Conservation (phyloP, 352 stramenopile species). For the Pythium monospermum region DNA sequence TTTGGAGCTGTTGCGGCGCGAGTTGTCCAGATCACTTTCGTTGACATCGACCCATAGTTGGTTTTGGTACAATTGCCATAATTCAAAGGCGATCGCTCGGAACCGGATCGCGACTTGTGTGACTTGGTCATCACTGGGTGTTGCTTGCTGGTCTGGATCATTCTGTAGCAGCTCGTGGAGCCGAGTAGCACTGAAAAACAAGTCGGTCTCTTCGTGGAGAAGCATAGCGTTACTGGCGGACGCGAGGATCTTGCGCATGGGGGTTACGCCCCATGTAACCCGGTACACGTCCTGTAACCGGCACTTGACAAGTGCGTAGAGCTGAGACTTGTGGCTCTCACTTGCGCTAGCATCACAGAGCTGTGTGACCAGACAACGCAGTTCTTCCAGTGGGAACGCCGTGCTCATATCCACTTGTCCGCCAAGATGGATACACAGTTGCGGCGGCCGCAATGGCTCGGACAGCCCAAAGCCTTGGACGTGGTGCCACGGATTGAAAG, state of each 20-base stretch:
- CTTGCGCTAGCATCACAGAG: conserved; percentile 13
- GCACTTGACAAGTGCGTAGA: conserved; percentile 24
- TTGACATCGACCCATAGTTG: conserved; percentile 64
- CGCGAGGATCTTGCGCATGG: conserved; percentile 38
- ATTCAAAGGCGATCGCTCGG: conserved; percentile 40
- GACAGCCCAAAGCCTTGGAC: conserved; percentile 46
- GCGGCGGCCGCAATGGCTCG: conserved; percentile 41
- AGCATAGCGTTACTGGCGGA: conserved; percentile 69
- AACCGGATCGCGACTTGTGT: conserved; percentile 25
- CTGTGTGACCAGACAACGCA: conserved; percentile 24
- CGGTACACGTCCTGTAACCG: conserved; percentile 73
- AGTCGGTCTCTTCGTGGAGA: conserved; percentile 43
- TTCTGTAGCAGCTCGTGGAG: conserved; percentile 16
- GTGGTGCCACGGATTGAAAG: conserved; percentile 65
- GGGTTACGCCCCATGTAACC: conserved; percentile 38
- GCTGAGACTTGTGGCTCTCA: conserved; percentile 3
- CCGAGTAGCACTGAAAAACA: conserved; percentile 45
- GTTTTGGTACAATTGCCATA: conserved; percentile 80
- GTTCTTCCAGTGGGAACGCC: conserved; percentile 38
- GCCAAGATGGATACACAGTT: conserved; percentile 52
- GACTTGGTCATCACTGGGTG: conserved; percentile 22
- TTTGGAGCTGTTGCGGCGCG: conserved; percentile 44
- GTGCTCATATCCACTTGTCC: conserved; percentile 53
- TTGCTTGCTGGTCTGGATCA: neutral
- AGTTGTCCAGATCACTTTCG: conserved; percentile 55